Base-by-base conservation (phyloP, 129 eudicot species). In the Sambucus nigra region DNA sequence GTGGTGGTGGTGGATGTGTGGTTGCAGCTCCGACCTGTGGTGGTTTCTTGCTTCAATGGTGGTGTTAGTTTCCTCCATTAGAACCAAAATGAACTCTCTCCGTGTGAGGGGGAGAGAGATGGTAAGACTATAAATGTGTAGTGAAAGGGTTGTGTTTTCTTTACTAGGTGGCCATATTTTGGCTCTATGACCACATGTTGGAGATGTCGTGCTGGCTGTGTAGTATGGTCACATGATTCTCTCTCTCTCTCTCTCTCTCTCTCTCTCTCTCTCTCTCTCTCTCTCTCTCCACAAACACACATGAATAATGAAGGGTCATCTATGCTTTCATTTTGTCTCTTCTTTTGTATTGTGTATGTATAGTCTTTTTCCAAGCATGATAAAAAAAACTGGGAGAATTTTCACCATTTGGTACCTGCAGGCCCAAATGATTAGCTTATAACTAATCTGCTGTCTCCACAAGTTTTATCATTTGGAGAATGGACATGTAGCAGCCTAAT, bases 321-420 rank as follows among this genome's bases (percentile, higher is more conserved):
- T 59, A 60, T 59, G 44, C 66, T 60, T 49, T n/a, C 14, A 32
- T 55, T 60, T 25, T 61, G 70, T 61, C 77, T 52, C 57, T 45
- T 62, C 46, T 47, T 16, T 49, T 70, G 73, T 66, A 55, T 70
- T 46, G 29, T 38, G 0, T 15, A n/a, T 23, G 77, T 60, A 24
- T 31, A 35, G 82, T 76, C 77, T 50, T 48, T 76, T 69, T 70
- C 82, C 61, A 65, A n/a, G 55, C 60, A 24, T 55, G 31, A 5
- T n/a, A n/a, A n/a, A n/a, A 13, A 22, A 51, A 46, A 54, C 49
- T 70, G 73, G 59, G 67, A 15, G 69, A 56, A 53, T 19, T 51
- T 25, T 52, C 44, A 16, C 42, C 35, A 57, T 45, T 40, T 57
- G 58, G 27, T 54, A 26, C 48, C 45, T 58, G 20, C 59, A 16